Conservation (phyloP, 2,329 filamentous ascomycete species). For the Dactylellina parvicollis region DNA sequence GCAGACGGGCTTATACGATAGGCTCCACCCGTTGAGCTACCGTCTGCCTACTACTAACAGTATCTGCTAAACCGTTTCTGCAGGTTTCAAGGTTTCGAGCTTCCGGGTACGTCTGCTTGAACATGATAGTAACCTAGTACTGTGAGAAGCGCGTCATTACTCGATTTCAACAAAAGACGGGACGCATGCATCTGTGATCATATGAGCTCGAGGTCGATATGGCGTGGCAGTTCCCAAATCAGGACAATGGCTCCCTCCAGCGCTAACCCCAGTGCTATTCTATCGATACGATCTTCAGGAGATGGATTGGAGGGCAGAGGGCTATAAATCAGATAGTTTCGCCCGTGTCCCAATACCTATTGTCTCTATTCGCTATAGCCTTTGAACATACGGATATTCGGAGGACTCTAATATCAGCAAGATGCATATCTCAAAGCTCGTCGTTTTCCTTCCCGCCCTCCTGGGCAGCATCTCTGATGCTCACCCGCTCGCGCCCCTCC, state of each 20-base stretch:
- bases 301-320: background rate
- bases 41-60: constrained; percentile 21
- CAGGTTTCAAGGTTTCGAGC: background rate
- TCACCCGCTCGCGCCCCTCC: constrained; percentile 31
- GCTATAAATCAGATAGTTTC: constrained; percentile 38
- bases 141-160: background rate
- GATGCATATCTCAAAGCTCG: constrained; percentile 40
- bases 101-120: constrained; percentile 16
- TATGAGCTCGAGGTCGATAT: constrained; percentile 1
- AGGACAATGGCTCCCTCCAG: background rate
- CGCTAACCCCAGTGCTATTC: background rate
- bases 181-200: background rate
- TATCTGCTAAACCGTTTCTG: constrained; percentile 3
- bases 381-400: background rate
- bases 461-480: constrained; percentile 19
- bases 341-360: background rate
- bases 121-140: background rate
- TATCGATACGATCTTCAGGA: background rate
- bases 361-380: background rate
- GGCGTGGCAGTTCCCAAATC: constrained; percentile 18
- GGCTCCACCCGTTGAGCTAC: constrained; percentile 14
- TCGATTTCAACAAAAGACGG: background rate
- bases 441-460: constrained; percentile 23
- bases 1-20: constrained; percentile 15
- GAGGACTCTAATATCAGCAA: background rate